phyloP scores from a whole-genome alignment of 345 rosid genomes.

The Mallotus nudiflorus region DNA sequence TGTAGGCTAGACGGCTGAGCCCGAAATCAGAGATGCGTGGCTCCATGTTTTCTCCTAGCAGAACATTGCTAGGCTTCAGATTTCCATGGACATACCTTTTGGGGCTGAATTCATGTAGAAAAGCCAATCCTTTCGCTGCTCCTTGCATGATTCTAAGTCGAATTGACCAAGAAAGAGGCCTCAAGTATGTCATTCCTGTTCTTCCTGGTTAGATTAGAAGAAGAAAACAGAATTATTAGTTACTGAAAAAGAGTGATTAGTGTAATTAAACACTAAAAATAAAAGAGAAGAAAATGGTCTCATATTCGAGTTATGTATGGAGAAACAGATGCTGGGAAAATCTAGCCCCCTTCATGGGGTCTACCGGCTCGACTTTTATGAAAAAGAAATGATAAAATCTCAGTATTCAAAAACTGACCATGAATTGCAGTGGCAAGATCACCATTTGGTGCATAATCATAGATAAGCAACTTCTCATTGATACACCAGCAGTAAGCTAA shows the following conservation, averaged over 20 bases:
- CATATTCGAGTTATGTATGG: too few species aligned
- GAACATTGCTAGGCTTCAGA: conserved; percentile 26
- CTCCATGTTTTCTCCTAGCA: conserved; percentile 32
- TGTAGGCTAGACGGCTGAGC: conserved; percentile 21
- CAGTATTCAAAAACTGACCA: conserved; percentile 15
- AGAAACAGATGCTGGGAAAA: too few species aligned
- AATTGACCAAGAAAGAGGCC: conserved; percentile 26
- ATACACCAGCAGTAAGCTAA: conserved; percentile 32
- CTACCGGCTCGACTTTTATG: too few species aligned
- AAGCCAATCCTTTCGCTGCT: conserved; percentile 26
- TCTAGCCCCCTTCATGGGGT: too few species aligned
- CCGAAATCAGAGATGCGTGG: conserved; percentile 35
- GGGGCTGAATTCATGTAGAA: conserved; percentile 27
- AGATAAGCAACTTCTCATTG: conserved; percentile 33
- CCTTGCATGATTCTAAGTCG: conserved; percentile 26
- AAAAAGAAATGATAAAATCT: neutral
- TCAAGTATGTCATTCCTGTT: conserved; percentile 23
- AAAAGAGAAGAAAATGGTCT: too few species aligned
- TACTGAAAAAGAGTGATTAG: neutral
- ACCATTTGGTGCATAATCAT: conserved; percentile 27
- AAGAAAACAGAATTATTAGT: neutral
- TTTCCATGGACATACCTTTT: conserved; percentile 34
- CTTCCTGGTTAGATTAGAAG: conserved; percentile 20
- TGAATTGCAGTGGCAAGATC: conserved; percentile 30
- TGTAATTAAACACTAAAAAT: neutral